A percentile compares a stretch with the other conserved stretches of the same genome.
phyloP scores from a whole-genome alignment of 768 basidiomycete species.

The Chalciporus pseudorubinellus region DNA sequence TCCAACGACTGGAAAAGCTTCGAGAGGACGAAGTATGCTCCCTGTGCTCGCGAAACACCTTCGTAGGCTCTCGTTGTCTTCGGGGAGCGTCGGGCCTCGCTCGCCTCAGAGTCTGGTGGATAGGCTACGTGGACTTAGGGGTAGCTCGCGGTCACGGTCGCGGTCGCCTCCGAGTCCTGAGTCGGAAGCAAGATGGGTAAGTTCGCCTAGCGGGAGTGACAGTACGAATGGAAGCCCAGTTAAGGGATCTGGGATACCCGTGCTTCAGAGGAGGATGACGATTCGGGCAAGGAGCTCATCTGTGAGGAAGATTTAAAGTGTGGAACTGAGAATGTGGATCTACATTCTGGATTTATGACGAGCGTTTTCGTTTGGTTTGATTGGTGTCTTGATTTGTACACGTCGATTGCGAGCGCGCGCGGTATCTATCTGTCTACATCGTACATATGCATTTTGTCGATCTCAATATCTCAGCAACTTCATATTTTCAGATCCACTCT shows the following conservation, averaged over 20 bases:
- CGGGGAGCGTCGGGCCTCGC: not conserved
- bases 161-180: constrained; percentile 12
- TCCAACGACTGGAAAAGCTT: constrained; percentile 3
- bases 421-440: too few species aligned
- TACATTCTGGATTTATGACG: too few species aligned
- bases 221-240: constrained; percentile 21
- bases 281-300: constrained; percentile 23
- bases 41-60: constrained; percentile 29
- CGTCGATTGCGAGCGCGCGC: too few species aligned
- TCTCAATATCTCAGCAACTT: too few species aligned
- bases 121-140: constrained; percentile 21
- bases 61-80: constrained; percentile 21
- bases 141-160: constrained; percentile 15
- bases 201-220: constrained; percentile 9
- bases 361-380: constrained; percentile 40
- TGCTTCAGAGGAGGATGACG: constrained; percentile 29
- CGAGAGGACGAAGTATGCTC: constrained; percentile 28
- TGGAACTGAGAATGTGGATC: not conserved
- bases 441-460: too few species aligned
- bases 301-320: constrained; percentile 14
- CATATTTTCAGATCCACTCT: too few species aligned
- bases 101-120: constrained; percentile 15
- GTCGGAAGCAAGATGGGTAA: not conserved
- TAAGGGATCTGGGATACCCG: constrained; percentile 28
- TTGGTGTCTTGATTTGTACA: too few species aligned